Evolutionary conservation across 2,329 filamentous ascomycete genomes (phyloP), one percentile per base, ranked within the genome.

Genomic region (Domatiomyces catenatus): DNA sequence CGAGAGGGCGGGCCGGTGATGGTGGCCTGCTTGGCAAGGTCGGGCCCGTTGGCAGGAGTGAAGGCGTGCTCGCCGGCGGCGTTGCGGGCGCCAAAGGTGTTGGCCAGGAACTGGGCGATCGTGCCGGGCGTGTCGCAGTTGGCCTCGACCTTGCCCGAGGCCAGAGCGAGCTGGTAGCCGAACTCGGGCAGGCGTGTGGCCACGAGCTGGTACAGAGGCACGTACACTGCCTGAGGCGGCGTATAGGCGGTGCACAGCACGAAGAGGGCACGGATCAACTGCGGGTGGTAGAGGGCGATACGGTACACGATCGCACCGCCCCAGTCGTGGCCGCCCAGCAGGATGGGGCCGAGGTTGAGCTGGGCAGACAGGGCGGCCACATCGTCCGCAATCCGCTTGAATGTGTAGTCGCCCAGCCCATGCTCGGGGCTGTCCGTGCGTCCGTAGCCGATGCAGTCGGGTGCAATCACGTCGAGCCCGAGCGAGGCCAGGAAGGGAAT

Each of bases 251-350:
- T 89, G 69, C 86, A 92, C 54, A 94, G 71, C 58, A 77, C 78
- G 70, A 94, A 90, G 54, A 94, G 72, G 59, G 81, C 81, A 42
- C 75, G 75, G 56, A 94, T 71, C 10, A 93, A 71, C 42, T 80
- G 69, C 0, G 86, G 86, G 60, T 88, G 73, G 75, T 80, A 86
- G 55, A 84, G 75, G 12, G 82, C 80, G 51, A 84, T 69, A 50
- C 87, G 79, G 74, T 86, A 93, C 49, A 83, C 81, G 24, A 89
- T 72, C 2, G 75, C 73, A 59, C 86, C 88, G 64, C 90, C 90
- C 78, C 90, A 95, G 68, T 96, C 90, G 69, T 95, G 90, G 6
- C 88, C 90, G 47, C 88, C 87, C 12, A 95, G 75, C 51, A 95
- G 81, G 61, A 94, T 83, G 46, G 65, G 71, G 44, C 63, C 70